Conservation (phyloP, 495 filamentous ascomycete genomes). For the Hypoxylon fragiforme region DNA sequence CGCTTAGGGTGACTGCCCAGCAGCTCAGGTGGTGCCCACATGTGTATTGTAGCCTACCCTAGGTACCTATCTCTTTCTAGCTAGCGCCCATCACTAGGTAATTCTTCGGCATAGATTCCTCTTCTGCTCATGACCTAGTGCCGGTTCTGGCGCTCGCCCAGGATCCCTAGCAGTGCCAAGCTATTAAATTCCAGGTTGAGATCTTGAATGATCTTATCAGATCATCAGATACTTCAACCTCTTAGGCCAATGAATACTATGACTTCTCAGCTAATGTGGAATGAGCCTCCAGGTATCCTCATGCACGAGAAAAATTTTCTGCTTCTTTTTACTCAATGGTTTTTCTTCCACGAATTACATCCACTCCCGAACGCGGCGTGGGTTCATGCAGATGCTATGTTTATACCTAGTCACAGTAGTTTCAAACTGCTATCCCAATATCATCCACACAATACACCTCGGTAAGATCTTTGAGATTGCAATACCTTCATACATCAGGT, state of each 20-base stretch:
- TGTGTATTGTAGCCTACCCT: no score
- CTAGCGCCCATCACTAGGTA: no score
- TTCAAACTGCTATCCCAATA: neutral
- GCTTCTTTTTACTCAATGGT: neutral
- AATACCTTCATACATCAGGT: no score
- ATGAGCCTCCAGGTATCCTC: constrained; percentile 1
- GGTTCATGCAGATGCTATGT: constrained; percentile 5
- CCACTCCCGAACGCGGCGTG: constrained; percentile 3
- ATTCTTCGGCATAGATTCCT: constrained; percentile 20
- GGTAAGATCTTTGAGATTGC: no score
- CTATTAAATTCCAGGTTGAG: constrained; percentile 10
- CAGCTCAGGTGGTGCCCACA: no score
- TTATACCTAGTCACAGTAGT: neutral
- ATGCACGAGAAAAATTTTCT: constrained; percentile 11
- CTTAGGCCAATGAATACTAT: no score
- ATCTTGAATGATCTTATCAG: constrained; percentile 50
- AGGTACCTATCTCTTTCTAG: no score
- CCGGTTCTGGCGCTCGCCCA: constrained; percentile 18
- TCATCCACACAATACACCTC: neutral
- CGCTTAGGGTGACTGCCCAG: no score
- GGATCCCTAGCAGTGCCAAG: constrained; percentile 20
- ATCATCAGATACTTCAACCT: constrained; percentile 52
- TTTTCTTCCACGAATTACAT: neutral
- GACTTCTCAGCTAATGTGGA: no score
- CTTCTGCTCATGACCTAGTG: neutral